Conservation (phyloP, 176 grass and related monocot genomes). For the Rhynchospora pubera region DNA sequence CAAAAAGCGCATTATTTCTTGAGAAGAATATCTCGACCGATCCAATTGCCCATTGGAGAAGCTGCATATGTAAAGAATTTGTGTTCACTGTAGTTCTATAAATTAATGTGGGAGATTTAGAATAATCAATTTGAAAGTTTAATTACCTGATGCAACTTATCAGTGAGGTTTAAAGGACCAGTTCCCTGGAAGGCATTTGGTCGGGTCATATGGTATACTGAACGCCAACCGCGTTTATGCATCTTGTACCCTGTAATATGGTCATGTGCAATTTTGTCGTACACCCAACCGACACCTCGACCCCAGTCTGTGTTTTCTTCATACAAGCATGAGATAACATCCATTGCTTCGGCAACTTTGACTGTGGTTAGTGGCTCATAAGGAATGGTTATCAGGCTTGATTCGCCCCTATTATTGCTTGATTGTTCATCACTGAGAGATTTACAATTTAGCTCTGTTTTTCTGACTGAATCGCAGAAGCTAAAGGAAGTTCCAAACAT, state of each 20-base stretch:
- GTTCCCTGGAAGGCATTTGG: conserved; percentile 18
- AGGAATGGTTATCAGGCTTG: background rate
- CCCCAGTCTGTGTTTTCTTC: conserved; percentile 22
- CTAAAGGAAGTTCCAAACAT: conserved; percentile 20
- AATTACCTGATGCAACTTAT: conserved; percentile 25
- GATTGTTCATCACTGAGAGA: background rate
- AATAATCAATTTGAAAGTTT: background rate
- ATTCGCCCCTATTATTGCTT: background rate
- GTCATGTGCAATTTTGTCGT: conserved; percentile 6
- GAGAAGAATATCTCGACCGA: conserved; percentile 31
- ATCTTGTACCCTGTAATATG: conserved; percentile 19
- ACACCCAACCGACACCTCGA: conserved; percentile 18
- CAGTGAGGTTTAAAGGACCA: conserved; percentile 25
- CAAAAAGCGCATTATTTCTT: conserved; percentile 12
- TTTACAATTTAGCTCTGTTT: background rate
- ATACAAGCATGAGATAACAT: conserved; percentile 17
- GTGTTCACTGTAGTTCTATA: background rate
- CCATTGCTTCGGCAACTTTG: conserved; percentile 17
- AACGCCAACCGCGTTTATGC: conserved; percentile 22
- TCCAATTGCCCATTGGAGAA: conserved; percentile 14
- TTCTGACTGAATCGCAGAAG: conserved; percentile 4
- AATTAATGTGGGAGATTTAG: background rate
- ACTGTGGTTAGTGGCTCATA: conserved; percentile 11
- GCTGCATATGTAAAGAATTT: background rate
- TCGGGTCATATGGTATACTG: conserved; percentile 18